Conservation (phyloP, 1,284 basidiomycete genomes). For the Ceratobasidium sp. region DNA sequence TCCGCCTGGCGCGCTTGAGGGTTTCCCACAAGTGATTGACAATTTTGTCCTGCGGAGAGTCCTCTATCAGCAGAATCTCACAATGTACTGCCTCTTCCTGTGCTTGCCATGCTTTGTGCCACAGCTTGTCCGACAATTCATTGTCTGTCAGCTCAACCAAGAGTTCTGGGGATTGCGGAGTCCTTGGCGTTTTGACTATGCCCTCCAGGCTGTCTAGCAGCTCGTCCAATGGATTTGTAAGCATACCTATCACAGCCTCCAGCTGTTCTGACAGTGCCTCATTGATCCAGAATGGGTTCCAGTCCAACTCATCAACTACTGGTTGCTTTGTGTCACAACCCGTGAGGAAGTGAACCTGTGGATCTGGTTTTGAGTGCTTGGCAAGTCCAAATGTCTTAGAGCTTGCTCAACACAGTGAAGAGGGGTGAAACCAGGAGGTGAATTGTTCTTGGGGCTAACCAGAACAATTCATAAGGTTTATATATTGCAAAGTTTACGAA, state of each 20-base stretch:
- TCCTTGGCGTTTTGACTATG: not conserved
- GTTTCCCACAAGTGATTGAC: not conserved
- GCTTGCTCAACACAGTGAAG: too few relatives aligned
- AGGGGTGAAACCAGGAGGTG: too few relatives aligned
- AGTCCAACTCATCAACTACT: not conserved
- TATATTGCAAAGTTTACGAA: too few relatives aligned
- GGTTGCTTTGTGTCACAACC: too few relatives aligned
- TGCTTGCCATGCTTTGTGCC: not conserved
- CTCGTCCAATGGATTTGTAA: too few relatives aligned
- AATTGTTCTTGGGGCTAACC: too few relatives aligned
- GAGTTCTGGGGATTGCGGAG: not conserved
- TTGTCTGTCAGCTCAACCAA: not conserved
- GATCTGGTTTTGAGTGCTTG: too few relatives aligned
- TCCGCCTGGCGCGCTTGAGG: not conserved
- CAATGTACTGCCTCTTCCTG: conserved; percentile 17
- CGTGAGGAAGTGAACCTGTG: too few relatives aligned
- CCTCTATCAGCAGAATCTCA: conserved; percentile 24
- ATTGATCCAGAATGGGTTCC: conserved; percentile 1
- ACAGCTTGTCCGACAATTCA: conserved; percentile 14
- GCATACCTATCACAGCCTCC: conserved; percentile 9
- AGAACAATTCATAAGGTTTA: too few relatives aligned
- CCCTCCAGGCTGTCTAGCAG: not conserved
- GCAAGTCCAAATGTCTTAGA: too few relatives aligned
- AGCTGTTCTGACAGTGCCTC: not conserved
- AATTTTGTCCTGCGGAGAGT: not conserved